Evolutionary conservation across 2,329 filamentous ascomycete genomes (phyloP), one percentile per base, ranked within the genome.

Genomic region (Phaeosphaeria sp.): DNA sequence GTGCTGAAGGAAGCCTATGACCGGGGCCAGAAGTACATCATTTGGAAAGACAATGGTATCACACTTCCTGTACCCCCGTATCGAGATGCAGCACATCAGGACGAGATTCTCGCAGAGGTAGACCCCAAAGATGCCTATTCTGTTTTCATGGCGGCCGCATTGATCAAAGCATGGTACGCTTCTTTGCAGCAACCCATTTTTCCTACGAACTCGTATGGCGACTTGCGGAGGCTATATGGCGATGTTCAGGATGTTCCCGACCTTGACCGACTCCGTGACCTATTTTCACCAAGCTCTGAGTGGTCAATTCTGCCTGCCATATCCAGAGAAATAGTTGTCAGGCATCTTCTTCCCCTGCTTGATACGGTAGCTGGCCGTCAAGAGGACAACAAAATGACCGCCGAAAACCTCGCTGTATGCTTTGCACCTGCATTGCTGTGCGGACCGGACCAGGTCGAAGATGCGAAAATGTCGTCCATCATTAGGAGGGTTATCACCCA

Each of bases 161-260:
- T 86, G 46, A 82, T 85, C 72, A 86, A 86, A 67, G 70, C 79
- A 9, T 86, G 84, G 82, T 86, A 86, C 59, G 75, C 83, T 23
- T 80, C 82, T 42, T 72, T 86, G 10, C 78, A 79, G 21, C 77
- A 82, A 52, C 83, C 84, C 2, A 77, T 86, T 52, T 82, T 86
- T 55, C 81, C 83, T 0, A 76, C 77, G 27, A 77, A 78, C 7
- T 79, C 77, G 50, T 86, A 86, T 61, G 67, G 75, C n/a, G 76
- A 79, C 17, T 59, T 85, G 39, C 78, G 79, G 55, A 74, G 77
- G 41, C 68, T 78, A 15, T 83, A 80, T 59, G 77, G 77, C 1
- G 68, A 75, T 53, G 66, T 73, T 22, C 72, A 79, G 21, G 77
- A 79, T 22, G 36, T 74, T 13, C 68, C 77, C 52, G 73, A 77